These are phyloP conservation scores for Blastocystis sp. DNA, from an alignment of 352 stramenopile genomes.

Conservation along the genomic window DNA sequence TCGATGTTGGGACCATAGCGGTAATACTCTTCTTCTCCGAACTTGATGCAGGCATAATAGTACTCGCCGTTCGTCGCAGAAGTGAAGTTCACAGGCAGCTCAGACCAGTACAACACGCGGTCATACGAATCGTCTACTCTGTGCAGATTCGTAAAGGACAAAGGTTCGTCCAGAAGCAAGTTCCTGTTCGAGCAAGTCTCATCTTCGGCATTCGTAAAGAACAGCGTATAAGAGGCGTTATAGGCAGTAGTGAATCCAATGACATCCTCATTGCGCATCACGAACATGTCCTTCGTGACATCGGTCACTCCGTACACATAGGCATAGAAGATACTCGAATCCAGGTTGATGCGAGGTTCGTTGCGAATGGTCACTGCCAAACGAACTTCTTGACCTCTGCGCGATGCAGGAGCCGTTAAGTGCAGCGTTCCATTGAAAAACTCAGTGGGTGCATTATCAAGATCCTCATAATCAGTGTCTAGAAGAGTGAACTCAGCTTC, in stretches of 20 bases:
- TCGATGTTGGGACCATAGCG: conserved; percentile 44
- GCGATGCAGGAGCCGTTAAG: not conserved
- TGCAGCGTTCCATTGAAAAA: not conserved
- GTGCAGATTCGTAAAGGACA: not conserved
- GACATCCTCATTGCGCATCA: not conserved
- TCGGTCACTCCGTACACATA: not conserved
- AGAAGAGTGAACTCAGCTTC: conserved; percentile 19
- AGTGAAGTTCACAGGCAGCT: not conserved
- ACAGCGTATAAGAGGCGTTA: conserved; percentile 27
- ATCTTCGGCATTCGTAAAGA: conserved; percentile 26
- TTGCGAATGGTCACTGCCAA: conserved; percentile 34
- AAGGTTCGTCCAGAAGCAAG: not conserved
- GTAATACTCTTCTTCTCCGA: conserved; percentile 35
- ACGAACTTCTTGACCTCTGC: conserved; percentile 14
- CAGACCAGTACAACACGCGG: not conserved
- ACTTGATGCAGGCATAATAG: conserved; percentile 45
- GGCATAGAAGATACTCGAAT: conserved; percentile 23
- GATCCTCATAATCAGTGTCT: not conserved
- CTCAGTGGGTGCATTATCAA: not conserved
- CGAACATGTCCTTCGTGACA: not conserved
- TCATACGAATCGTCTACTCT: conserved; percentile 36
- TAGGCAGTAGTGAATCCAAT: conserved; percentile 40
- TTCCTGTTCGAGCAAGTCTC: conserved; percentile 3
- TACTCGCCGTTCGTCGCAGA: not conserved
- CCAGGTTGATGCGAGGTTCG: conserved; percentile 39